phyloP scores from a whole-genome alignment of 2,329 filamentous ascomycete species.

The Dactylonectria macrodidyma region DNA sequence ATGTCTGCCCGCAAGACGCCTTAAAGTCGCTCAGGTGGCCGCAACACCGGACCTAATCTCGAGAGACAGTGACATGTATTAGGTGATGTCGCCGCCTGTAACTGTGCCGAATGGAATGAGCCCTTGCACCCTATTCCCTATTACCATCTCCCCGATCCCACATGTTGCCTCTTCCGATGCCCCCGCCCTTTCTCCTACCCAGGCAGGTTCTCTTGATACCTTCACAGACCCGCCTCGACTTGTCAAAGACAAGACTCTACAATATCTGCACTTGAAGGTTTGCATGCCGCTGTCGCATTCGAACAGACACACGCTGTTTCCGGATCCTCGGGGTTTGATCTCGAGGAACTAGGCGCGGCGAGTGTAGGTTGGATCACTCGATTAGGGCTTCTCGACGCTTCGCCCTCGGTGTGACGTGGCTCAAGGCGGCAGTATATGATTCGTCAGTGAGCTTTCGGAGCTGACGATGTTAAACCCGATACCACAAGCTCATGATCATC shows the following conservation, averaged over 20 bases:
- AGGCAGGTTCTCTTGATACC: slow-evolving; percentile 11
- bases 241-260: slow-evolving; percentile 33
- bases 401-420: not conserved
- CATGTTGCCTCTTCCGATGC: not conserved
- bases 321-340: slow-evolving; percentile 51
- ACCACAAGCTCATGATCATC: not conserved
- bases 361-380: slow-evolving; percentile 54
- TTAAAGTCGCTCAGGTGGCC: slow-evolving; percentile 20
- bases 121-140: not conserved
- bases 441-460: not conserved
- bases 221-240: slow-evolving; percentile 27
- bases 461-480: not conserved
- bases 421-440: not conserved
- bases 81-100: slow-evolving; percentile 25
- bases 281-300: not conserved
- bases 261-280: not conserved
- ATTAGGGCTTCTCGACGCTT: slow-evolving; percentile 48
- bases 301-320: slow-evolving; percentile 43
- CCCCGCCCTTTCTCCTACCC: slow-evolving; percentile 16
- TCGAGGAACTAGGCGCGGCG: slow-evolving; percentile 51
- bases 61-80: not conserved
- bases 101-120: slow-evolving; percentile 6
- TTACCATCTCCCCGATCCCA: slow-evolving; percentile 26
- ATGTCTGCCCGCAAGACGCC: slow-evolving; percentile 30
- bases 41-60: slow-evolving; percentile 23